Base-by-base conservation (phyloP, 1,139 yeast species). In the Arxiozyma heterogenica region DNA sequence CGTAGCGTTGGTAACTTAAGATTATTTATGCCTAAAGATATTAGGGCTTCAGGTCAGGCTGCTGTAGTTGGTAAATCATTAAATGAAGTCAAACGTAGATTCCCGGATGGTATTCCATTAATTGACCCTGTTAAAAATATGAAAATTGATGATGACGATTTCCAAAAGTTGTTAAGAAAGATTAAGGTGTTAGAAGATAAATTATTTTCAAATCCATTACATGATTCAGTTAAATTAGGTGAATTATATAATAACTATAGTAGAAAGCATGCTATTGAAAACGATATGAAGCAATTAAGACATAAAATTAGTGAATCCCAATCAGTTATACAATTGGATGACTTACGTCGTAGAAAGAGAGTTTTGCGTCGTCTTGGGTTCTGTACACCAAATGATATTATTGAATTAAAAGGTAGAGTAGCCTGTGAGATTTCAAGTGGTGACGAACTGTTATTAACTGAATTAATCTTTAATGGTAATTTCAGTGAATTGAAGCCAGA, bases 361-460 rank as follows among this genome's bases (percentile, higher is more conserved):
- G 98, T 93, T 1, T 75, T 93, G 59, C 82, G 98, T 69, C 75
- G 84, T 56, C 71, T 82, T n/a, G 97, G 93, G 0, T 93, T 93
- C 73, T 85, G 93, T 47, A 84, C 95, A 2, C 71, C 75, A 20
- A 80, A 83, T 60, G 96, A 88, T 69, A 85, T 93, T 57, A 94
- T 93, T 60, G 97, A 93, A 67, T 77, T 93, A 62, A 94, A 94
- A 73, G 99, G 99, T 49, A 80, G 98, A 66, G 90, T 84, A 51
- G 98, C 98, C 0, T 91, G 98, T 71, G 98, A 93, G 65, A 93
- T 93, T 64, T 85, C 95, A 64, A 86, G 95, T 30, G 98, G 98
- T 56, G 96, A 90, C 69, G 97, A 90, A 71, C 74, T 93, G 55
- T 70, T 93, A 59, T 74, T 93, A 51, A 91, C 98, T 0, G 98